A percentile compares a stretch with the other conserved stretches of the same genome.
phyloP scores from a whole-genome alignment of 176 grass and related monocot species.

The Oryza meyeriana region DNA sequence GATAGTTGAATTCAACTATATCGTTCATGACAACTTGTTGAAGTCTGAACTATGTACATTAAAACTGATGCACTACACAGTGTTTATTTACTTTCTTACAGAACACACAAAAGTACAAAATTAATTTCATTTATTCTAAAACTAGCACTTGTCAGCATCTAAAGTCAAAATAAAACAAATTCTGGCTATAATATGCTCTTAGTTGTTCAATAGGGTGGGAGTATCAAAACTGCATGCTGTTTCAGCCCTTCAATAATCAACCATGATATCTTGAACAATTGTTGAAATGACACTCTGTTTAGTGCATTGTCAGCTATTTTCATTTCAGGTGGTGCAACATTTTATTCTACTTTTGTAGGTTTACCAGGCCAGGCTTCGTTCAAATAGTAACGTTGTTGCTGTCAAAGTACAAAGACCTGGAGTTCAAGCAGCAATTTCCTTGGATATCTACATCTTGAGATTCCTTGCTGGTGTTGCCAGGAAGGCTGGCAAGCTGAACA shows the following conservation, averaged over 20 bases:
- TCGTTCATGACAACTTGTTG: neutral
- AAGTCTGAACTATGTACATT: neutral
- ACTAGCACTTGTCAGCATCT: neutral
- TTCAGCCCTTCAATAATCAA: neutral
- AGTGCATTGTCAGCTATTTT: neutral
- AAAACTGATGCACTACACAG: slow-evolving; percentile 7
- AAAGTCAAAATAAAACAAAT: slow-evolving; percentile 1
- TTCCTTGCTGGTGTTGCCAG: slow-evolving; percentile 73
- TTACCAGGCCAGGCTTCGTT: slow-evolving; percentile 75
- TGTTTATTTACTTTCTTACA: neutral
- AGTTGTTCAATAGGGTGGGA: neutral
- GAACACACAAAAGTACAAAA: neutral
- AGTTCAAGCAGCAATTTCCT: slow-evolving; percentile 90
- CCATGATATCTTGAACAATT: slow-evolving; percentile 9
- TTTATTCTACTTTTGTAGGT: slow-evolving; percentile 56
- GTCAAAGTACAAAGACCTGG: slow-evolving; percentile 98
- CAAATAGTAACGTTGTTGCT: slow-evolving; percentile 77
- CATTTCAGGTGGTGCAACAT: neutral
- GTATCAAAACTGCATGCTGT: slow-evolving; percentile 2
- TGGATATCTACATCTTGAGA: slow-evolving; percentile 94
- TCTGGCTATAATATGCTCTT: neutral
- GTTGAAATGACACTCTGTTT: neutral
- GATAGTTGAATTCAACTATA: slow-evolving; percentile 3
- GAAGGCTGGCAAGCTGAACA: slow-evolving; percentile 76
- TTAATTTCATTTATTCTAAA: neutral